phyloP scores from a whole-genome alignment of 352 stramenopile species.

The Globisporangium echinulatum region DNA sequence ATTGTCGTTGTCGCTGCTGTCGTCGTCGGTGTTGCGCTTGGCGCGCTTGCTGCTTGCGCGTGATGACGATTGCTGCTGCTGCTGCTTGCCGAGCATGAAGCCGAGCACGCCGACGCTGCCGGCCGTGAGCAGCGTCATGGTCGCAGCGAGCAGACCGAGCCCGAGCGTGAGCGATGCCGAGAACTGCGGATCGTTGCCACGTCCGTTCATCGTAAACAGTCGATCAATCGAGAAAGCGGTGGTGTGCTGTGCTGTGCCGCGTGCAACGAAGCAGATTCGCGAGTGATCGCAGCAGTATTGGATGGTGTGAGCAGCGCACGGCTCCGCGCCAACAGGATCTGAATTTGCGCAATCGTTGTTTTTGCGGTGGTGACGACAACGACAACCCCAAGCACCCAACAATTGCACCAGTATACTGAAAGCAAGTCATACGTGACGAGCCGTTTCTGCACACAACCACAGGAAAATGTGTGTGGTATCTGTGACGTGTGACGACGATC shows the following conservation, averaged over 20 bases:
- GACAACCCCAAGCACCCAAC: constrained; percentile 1
- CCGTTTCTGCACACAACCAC: neutral
- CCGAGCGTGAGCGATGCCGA: constrained; percentile 55
- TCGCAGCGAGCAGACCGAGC: constrained; percentile 58
- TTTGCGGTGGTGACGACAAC: neutral
- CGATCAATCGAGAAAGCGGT: neutral
- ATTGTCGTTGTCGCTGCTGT: constrained; percentile 6
- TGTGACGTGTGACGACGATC: too few relatives aligned
- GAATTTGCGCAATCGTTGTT: neutral
- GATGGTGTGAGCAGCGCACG: neutral
- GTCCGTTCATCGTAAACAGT: constrained; percentile 4
- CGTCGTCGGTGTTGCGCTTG: constrained; percentile 7
- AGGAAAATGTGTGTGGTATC: constrained; percentile 10
- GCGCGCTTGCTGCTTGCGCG: constrained; percentile 11
- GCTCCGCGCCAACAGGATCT: neutral
- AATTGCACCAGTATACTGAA: constrained; percentile 17
- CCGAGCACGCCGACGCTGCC: constrained; percentile 62
- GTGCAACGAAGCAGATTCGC: neutral
- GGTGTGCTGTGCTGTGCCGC: neutral
- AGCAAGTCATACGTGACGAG: constrained; percentile 10
- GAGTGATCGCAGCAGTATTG: neutral
- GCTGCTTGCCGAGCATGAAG: constrained; percentile 61
- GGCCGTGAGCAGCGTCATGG: constrained; percentile 67
- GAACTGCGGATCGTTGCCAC: constrained; percentile 19
- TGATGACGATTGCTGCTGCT: constrained; percentile 1